A percentile compares a stretch with the other conserved stretches of the same genome.
phyloP scores from a whole-genome alignment of 768 basidiomycete species.

The Rhodosporidiobolus sp. region DNA sequence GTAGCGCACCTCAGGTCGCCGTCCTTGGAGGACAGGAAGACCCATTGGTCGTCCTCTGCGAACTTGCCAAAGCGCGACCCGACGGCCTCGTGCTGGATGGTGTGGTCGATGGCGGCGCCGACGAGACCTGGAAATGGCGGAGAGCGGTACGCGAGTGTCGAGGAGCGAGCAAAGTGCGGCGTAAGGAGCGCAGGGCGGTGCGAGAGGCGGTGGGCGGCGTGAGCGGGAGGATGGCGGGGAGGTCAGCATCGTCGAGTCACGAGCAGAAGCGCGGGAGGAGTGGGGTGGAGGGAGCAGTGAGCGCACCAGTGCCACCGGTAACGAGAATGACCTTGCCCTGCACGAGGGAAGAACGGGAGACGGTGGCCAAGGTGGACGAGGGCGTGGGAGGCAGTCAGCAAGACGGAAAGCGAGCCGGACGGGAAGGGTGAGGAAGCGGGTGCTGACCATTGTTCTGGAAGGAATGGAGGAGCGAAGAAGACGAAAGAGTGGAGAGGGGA shows the following conservation, averaged over 20 bases:
- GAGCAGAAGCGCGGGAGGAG: no score
- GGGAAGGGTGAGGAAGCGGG: no score
- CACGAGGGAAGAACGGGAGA: no score
- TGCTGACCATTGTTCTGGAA: no score
- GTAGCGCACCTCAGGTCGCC: constrained; percentile 71
- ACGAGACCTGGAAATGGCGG: constrained; percentile 30
- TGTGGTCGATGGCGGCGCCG: constrained; percentile 26
- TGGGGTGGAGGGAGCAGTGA: neutral
- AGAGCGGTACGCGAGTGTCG: no score
- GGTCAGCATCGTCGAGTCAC: neutral
- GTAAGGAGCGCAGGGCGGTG: neutral
- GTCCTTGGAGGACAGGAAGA: constrained; percentile 74
- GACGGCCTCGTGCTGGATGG: constrained; percentile 72
- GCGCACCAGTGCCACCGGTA: constrained; percentile 37
- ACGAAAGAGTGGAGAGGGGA: no score
- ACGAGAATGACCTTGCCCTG: constrained; percentile 30
- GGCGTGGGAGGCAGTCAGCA: no score
- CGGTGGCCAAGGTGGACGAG: no score
- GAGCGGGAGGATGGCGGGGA: neutral
- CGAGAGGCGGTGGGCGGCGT: neutral
- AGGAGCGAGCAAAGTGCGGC: neutral
- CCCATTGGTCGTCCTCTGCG: constrained; percentile 72
- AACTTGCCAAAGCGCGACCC: constrained; percentile 73
- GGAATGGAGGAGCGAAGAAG: no score
- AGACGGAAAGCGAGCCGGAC: no score